Percentiles rank a stretch among this genome's conserved stretches.
Conservation (phyloP, 2,329 filamentous ascomycete species). For the Aspergillus clavatus region DNA sequence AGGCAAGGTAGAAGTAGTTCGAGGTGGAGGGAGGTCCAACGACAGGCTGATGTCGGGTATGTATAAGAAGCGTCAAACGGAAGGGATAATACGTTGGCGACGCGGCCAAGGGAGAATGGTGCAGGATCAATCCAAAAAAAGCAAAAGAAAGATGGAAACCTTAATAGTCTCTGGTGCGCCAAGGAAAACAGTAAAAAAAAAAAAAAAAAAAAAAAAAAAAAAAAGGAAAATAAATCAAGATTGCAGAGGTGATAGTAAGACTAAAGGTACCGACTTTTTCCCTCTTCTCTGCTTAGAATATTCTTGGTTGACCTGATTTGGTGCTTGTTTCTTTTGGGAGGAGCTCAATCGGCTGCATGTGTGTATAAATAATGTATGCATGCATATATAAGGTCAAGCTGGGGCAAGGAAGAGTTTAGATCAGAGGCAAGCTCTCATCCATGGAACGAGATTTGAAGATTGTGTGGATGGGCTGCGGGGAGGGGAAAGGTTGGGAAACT, state of each 20-base stretch:
- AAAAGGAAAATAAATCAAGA: background rate
- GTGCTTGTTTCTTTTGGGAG: background rate
- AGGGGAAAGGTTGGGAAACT: constrained; percentile 12
- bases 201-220: constrained; percentile 4
- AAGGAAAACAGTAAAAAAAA: background rate
- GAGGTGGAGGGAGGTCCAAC: background rate
- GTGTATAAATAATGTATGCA: background rate
- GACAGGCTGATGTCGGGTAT: constrained; percentile 11
- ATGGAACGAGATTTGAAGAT: constrained; percentile 7
- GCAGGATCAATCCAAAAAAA: background rate
- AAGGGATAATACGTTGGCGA: constrained; percentile 20
- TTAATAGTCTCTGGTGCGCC: no score
- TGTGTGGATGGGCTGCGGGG: constrained; percentile 10
- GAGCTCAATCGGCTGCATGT: background rate
- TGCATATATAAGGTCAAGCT: constrained; percentile 3
- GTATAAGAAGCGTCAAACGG: constrained; percentile 23
- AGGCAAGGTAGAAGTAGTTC: constrained; percentile 3
- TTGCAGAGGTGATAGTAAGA: background rate
- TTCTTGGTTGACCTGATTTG: background rate
- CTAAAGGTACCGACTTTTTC: constrained; percentile 2
- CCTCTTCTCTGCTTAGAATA: background rate
- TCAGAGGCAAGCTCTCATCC: constrained; percentile 14
- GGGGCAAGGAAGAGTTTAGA: constrained; percentile 3
- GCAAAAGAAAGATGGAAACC: background rate
- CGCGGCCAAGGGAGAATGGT: constrained; percentile 25